phyloP scores from a whole-genome alignment of 495 filamentous ascomycete species.

The Penicillium soppii region DNA sequence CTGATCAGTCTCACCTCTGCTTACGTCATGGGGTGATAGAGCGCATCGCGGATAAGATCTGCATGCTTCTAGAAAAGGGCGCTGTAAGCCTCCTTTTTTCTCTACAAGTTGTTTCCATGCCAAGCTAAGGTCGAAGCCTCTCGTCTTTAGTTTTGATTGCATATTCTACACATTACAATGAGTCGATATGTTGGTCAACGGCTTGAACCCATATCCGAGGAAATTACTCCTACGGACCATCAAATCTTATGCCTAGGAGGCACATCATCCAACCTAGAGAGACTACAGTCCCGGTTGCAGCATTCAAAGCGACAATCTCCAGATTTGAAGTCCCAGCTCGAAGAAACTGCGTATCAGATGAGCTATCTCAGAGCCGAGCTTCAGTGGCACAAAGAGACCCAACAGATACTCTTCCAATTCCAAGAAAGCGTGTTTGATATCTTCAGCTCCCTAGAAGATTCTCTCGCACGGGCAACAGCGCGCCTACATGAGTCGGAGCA shows the following conservation, averaged over 20 bases:
- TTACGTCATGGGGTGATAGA: neutral
- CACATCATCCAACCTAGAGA: conserved; percentile 9
- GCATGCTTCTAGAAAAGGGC: neutral
- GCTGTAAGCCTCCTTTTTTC: neutral
- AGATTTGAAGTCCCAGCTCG: conserved; percentile 2
- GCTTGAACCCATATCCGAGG: conserved; percentile 12
- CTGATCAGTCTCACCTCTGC: neutral
- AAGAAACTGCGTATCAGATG: conserved; percentile 14
- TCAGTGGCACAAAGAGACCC: conserved; percentile 16
- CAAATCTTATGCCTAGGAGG: conserved; percentile 9
- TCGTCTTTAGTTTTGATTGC: neutral
- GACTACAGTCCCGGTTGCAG: conserved; percentile 10
- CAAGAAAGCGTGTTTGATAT: conserved; percentile 7
- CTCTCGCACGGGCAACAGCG: conserved; percentile 3
- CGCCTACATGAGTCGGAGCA: conserved; percentile 12
- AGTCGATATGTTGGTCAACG: conserved; percentile 1
- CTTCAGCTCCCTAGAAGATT: conserved; percentile 11
- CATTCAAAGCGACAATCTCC: conserved; percentile 1
- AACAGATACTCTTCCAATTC: conserved; percentile 13
- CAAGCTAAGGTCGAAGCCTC: neutral
- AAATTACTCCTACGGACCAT: conserved; percentile 13
- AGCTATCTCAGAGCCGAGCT: conserved; percentile 21
- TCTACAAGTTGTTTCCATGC: neutral
- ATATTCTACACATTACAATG: neutral
- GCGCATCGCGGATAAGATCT: neutral